Percentiles rank a stretch among this genome's conserved stretches.
phyloP scores from a whole-genome alignment of 1,284 basidiomycete species.

The Marasmius tenuissimus region DNA sequence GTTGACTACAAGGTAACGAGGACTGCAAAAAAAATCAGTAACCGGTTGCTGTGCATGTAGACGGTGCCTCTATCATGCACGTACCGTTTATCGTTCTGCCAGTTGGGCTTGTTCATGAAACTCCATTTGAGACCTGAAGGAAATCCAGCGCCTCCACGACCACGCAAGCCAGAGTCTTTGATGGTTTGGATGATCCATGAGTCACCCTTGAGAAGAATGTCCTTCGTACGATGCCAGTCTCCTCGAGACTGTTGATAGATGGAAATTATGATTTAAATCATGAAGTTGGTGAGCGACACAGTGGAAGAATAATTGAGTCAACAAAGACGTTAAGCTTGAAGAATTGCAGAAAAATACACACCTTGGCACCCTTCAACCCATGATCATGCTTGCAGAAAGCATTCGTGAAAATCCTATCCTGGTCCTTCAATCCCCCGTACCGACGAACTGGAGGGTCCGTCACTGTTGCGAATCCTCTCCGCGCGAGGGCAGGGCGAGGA shows the following conservation, averaged over 20 bases:
- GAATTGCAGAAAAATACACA: slow-evolving; percentile 29
- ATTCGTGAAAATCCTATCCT: slow-evolving; percentile 93
- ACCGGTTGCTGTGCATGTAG: too few species aligned
- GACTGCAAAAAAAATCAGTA: slow-evolving; percentile 41
- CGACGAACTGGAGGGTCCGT: slow-evolving; percentile 80
- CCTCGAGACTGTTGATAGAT: slow-evolving; percentile 68
- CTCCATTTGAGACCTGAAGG: slow-evolving; percentile 98
- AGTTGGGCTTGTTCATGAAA: slow-evolving; percentile 99
- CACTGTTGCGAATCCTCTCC: slow-evolving; percentile 66
- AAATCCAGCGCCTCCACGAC: slow-evolving; percentile 97
- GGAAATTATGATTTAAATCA: not conserved
- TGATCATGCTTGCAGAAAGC: slow-evolving; percentile 84
- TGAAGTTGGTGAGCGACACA: too few species aligned
- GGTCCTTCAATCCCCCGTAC: slow-evolving; percentile 91
- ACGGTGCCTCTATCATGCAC: slow-evolving; percentile 13
- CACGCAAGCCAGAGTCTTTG: slow-evolving; percentile 95
- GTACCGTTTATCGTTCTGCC: slow-evolving; percentile 91
- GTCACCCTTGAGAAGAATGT: slow-evolving; percentile 93
- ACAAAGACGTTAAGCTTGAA: not conserved
- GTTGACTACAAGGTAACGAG: slow-evolving; percentile 96
- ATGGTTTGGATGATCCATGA: slow-evolving; percentile 97
- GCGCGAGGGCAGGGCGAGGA: not conserved
- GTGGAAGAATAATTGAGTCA: too few species aligned
- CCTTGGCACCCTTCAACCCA: slow-evolving; percentile 86
- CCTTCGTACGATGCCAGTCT: slow-evolving; percentile 98